A percentile compares a stretch with the other conserved stretches of the same genome.
Evolutionary conservation across 2,329 filamentous ascomycete species (phyloP).

Genomic region (Aspergillus fumigatus): DNA sequence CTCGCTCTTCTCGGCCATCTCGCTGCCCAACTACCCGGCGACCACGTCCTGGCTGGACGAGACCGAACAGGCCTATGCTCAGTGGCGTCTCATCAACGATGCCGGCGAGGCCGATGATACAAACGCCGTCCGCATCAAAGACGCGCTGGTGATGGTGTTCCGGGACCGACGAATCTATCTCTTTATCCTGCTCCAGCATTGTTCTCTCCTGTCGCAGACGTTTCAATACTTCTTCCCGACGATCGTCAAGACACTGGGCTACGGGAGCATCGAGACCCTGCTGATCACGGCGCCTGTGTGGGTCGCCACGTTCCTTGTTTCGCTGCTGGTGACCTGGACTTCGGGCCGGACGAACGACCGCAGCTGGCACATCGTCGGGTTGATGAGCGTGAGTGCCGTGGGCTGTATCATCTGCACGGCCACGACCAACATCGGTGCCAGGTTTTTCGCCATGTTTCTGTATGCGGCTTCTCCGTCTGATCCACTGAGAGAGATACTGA

Average conservation of each 20-base stretch:
- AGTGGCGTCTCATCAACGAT: constrained; percentile 49
- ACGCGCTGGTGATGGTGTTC: constrained; percentile 41
- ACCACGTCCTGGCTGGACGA: constrained; percentile 50
- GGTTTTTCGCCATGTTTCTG: constrained; percentile 58
- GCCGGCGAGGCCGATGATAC: constrained; percentile 43
- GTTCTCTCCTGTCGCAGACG: constrained; percentile 48
- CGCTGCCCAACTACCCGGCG: constrained; percentile 49
- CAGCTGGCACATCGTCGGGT: constrained; percentile 51
- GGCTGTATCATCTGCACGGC: constrained; percentile 55
- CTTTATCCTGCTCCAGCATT: constrained; percentile 46
- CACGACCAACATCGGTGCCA: constrained; percentile 47
- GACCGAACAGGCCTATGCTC: constrained; percentile 51
- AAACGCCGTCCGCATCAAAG: constrained; percentile 38
- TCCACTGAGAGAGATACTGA: neutral
- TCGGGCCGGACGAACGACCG: constrained; percentile 53
- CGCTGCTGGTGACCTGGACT: constrained; percentile 41
- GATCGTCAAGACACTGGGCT: constrained; percentile 59
- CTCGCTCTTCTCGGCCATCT: constrained; percentile 33
- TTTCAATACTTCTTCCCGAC: constrained; percentile 65
- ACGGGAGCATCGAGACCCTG: constrained; percentile 44
- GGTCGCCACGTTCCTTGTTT: constrained; percentile 34
- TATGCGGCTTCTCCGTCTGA: constrained; percentile 5
- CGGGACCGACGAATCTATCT: constrained; percentile 31
- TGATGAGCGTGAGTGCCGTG: constrained; percentile 49
- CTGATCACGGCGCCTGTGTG: constrained; percentile 50